phyloP scores from a whole-genome alignment of 2,329 filamentous ascomycete species.

The Dothideomycetidae sp. region DNA sequence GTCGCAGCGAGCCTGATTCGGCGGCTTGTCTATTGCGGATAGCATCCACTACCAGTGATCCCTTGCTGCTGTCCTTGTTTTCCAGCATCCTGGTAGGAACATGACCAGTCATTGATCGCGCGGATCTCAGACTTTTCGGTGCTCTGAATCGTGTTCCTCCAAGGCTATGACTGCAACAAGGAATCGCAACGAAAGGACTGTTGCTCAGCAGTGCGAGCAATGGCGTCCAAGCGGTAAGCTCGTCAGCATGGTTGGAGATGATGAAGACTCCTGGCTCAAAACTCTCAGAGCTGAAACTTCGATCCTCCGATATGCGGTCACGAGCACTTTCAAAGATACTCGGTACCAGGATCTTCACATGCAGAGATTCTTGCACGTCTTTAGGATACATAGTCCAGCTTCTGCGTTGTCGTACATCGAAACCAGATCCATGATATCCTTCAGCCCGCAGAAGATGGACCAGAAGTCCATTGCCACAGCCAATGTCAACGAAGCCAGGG shows the following conservation, averaged over 20 bases:
- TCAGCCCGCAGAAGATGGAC: constrained; percentile 69
- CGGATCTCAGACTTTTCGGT: constrained; percentile 15
- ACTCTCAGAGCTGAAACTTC: constrained; percentile 32
- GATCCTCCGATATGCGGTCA: constrained; percentile 6
- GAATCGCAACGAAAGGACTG: constrained; percentile 80
- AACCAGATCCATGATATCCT: constrained; percentile 76
- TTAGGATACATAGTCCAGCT: constrained; percentile 64
- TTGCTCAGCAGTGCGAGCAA: constrained; percentile 62
- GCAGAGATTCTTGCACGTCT: constrained; percentile 35
- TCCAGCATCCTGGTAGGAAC: neutral
- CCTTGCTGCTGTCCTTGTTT: neutral
- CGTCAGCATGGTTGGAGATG: constrained; percentile 92
- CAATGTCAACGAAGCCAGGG: constrained; percentile 88
- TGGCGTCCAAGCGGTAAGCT: constrained; percentile 91
- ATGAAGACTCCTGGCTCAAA: constrained; percentile 72
- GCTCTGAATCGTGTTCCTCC: constrained; percentile 61
- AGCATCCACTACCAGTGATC: neutral
- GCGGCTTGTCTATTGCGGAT: constrained; percentile 16
- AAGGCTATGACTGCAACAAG: constrained; percentile 85
- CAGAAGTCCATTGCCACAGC: constrained; percentile 85
- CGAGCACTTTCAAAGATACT: constrained; percentile 24
- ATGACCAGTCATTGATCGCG: constrained; percentile 1
- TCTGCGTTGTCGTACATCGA: constrained; percentile 74
- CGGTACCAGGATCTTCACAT: constrained; percentile 49
- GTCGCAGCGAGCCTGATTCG: constrained; percentile 21